Base-by-base conservation (phyloP, 208 protist species). In the Porcisia hertigi region DNA sequence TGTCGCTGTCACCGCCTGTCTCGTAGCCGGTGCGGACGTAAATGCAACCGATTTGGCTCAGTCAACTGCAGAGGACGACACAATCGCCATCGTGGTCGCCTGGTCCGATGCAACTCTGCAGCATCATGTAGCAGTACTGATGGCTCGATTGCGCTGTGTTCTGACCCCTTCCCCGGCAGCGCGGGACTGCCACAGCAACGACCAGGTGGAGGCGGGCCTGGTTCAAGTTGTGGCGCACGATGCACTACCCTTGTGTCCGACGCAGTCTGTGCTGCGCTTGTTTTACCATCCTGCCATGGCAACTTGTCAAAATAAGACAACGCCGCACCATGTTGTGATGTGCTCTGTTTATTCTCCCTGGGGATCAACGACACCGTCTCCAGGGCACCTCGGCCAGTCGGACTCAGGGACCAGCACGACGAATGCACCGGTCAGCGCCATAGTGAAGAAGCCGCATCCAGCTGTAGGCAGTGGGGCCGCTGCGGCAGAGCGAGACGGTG, bases 211-310 rank as follows among this genome's bases (percentile, higher is more conserved):
- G 16, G 64, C 65, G 12, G 25, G 39, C 47, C 66, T 76, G 14
- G 81, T 80, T 39, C 78, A 79, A 2, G 30, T 81, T 14, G 69
- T 79, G 5, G 55, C 75, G 9, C 83, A 82, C 39, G 80, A 84
- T 34, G 82, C 86, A 0, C 76, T 90, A n/a, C 81, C 86, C 23
- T 79, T 78, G 72, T 57, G 39, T 16, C 53, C 76, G 1, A 45
- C 25, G 58, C 73, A 76, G 47, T 66, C 52, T 23, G 74, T 86
- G 3, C 81, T 85, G 47, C 81, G 80, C 18, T 76, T 86, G n/a
- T 88, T 89, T 47, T 69, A 75, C 62, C 60, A 73, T 58, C 69
- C 45, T 7, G 69, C 54, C 14, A 66, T 73, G 43, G 72, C 74
- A n/a, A 69, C 66, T 45, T 45, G 63, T 7, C 11, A 59, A 16